These are phyloP conservation scores for Suillus weaverae DNA, from an alignment of 768 basidiomycete species.

Conservation along the genomic window DNA sequence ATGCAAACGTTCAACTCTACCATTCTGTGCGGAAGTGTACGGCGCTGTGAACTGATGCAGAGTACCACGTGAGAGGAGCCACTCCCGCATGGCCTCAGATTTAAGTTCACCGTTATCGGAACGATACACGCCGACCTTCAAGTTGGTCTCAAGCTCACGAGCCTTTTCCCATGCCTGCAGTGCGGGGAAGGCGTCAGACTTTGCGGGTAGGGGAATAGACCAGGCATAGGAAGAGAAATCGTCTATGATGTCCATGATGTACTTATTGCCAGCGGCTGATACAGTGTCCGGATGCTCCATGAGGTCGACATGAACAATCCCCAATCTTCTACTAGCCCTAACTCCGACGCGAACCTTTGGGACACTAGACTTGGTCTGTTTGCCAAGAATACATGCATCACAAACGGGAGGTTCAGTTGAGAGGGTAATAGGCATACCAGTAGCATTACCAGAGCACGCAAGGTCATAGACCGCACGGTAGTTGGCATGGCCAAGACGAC, in stretches of 20 bases:
- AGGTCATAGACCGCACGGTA: slow-evolving; percentile 27
- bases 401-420: background rate
- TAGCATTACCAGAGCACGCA: slow-evolving; percentile 19
- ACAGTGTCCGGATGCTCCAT: background rate
- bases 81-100: slow-evolving; percentile 11
- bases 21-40: no score
- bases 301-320: slow-evolving; percentile 1
- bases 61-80: slow-evolving; percentile 15
- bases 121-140: slow-evolving; percentile 14
- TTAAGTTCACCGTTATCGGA: slow-evolving; percentile 29
- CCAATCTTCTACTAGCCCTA: background rate
- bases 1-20: slow-evolving; percentile 22
- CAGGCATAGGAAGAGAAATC: slow-evolving; percentile 23
- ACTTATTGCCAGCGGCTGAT: no score
- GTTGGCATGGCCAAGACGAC: slow-evolving; percentile 28
- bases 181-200: slow-evolving; percentile 21
- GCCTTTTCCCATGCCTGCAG: slow-evolving; percentile 32
- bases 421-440: slow-evolving; percentile 8
- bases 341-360: background rate
- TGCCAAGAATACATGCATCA: slow-evolving; percentile 6
- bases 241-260: slow-evolving; percentile 10
- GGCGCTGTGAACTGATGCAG: background rate
- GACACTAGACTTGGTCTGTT: slow-evolving; percentile 1
- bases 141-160: slow-evolving; percentile 21
- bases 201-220: slow-evolving; percentile 29